Evolutionary conservation across 2,329 filamentous ascomycete species (phyloP), one percentile per base, ranked within the genome.

Genomic region (Aureobasidium musti): DNA sequence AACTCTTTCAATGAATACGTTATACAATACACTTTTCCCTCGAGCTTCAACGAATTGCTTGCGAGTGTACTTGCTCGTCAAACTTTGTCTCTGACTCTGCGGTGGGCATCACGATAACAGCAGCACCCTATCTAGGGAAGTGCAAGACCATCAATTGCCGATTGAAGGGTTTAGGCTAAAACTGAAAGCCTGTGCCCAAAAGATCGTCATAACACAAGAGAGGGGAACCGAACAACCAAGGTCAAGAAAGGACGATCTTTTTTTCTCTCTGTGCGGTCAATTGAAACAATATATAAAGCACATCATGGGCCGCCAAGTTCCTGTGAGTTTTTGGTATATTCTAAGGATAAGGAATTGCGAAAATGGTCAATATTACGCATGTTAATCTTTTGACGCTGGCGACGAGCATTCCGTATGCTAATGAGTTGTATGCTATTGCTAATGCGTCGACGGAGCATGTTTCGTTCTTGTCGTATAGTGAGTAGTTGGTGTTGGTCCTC

Each of bases 311-410:
- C n/a, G n/a, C n/a, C n/a, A n/a, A n/a, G n/a, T n/a, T n/a, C n/a
- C n/a, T n/a, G n/a, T n/a, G n/a, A n/a, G n/a, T n/a, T n/a, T n/a
- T n/a, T n/a, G n/a, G n/a, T n/a, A n/a, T n/a, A n/a, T 19, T 3
- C 28, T 17, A 30, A 47, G 23, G 33, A 60, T 60, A 60, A 21
- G 19, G n/a, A 50, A 19, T 2, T 1, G n/a, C n/a, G 4, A 71
- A 37, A 33, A 76, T 76, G 75, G 73, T 76, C 56, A 76, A 75
- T 69, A 73, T 77, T 54, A 76, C 74, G 3, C 64, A 70, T 56
- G 74, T 77, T 28, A 73, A 76, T 61, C 66, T 76, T 50, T 65
- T 76, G 56, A 69, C 67, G 37, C 66, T 77, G 60, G 74, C 74
- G 21, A 70, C 71, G 10, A 76, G 73, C 69, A 71, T 75, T 21